Evolutionary conservation across 2,329 filamentous ascomycete genomes (phyloP).

Genomic region (Botryosphaeria dothidea): DNA sequence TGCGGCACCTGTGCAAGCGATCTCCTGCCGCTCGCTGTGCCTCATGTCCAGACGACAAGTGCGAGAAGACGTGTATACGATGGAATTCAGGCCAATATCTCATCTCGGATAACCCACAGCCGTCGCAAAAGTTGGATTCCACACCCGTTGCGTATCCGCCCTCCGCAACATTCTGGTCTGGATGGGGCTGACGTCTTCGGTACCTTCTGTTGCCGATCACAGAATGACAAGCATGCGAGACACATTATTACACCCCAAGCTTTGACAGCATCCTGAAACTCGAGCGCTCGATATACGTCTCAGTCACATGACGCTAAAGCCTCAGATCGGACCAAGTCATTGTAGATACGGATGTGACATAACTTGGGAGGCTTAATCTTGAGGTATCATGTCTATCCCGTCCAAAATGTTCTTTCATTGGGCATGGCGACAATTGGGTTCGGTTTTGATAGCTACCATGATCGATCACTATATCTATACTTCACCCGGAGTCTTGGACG

Average conservation of each 20-base stretch:
- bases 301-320: background rate
- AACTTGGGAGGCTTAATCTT: background rate
- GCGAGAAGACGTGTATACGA: background rate
- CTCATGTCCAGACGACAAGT: conserved; percentile 4
- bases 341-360: background rate
- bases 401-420: background rate
- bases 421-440: background rate
- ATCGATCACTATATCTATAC: background rate
- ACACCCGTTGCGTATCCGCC: background rate
- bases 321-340: background rate
- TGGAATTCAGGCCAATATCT: background rate
- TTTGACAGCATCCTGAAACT: conserved; percentile 1
- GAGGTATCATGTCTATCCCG: background rate
- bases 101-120: background rate
- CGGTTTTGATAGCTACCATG: background rate
- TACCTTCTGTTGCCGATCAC: background rate
- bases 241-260: background rate
- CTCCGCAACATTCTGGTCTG: background rate
- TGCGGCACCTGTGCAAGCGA: background rate
- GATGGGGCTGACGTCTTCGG: background rate
- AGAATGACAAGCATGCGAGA: background rate
- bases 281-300: background rate
- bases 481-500: background rate
- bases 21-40: background rate
- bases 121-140: background rate